Evolutionary conservation across 1,284 basidiomycete genomes (phyloP).

Genomic region (Naganishia albida): DNA sequence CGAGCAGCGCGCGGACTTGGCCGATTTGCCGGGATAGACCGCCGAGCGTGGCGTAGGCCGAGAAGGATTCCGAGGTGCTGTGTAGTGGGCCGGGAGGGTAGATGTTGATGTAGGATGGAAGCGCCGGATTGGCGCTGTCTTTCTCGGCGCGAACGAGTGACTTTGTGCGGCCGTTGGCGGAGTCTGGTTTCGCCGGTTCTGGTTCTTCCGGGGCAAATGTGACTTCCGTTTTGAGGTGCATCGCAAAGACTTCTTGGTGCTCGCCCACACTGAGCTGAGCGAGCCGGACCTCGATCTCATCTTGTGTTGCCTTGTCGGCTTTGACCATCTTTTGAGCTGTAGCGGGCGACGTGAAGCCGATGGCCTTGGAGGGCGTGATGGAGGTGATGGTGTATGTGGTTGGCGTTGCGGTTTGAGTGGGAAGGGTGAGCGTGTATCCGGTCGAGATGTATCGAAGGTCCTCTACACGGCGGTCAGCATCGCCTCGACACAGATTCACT

Average conservation of each 20-base stretch:
- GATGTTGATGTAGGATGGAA: conserved; percentile 52
- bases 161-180: conserved; percentile 15
- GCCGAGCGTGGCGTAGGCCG: conserved; percentile 71
- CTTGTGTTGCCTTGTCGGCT: conserved; percentile 59
- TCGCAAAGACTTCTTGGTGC: conserved; percentile 42
- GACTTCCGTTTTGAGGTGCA: conserved; percentile 51
- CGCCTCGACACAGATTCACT: too few relatives aligned
- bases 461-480: conserved; percentile 57
- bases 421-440: conserved; percentile 64
- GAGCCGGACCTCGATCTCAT: conserved; percentile 66
- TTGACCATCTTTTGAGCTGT: conserved; percentile 37
- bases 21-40: conserved; percentile 85
- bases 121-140: conserved; percentile 27
- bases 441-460: conserved; percentile 70
- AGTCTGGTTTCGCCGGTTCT: not conserved
- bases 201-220: conserved; percentile 31
- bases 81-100: conserved; percentile 42
- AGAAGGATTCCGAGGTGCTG: conserved; percentile 35
- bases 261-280: conserved; percentile 44
- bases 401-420: conserved; percentile 56
- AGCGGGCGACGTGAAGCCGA: conserved; percentile 38
- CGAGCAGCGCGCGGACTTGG: conserved; percentile 88
- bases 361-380: conserved; percentile 56
- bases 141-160: not conserved
- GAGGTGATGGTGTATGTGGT: conserved; percentile 61